A percentile compares a stretch with the other conserved stretches of the same genome.
Evolutionary conservation across 1,284 basidiomycete species (phyloP).

Genomic region (Marasmius fiardii): DNA sequence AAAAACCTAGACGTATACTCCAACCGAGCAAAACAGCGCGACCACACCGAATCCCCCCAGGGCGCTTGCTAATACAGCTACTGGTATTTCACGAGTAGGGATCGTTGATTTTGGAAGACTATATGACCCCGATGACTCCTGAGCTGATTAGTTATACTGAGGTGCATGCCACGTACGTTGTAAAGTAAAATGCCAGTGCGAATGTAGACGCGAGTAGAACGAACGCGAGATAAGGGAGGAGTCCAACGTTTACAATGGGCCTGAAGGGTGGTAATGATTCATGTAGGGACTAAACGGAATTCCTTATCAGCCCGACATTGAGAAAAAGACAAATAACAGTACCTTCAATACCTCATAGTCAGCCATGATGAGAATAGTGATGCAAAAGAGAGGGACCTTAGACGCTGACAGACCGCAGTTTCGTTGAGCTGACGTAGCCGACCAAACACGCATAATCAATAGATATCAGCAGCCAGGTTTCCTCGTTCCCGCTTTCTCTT

Average conservation of each 20-base stretch:
- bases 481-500: slow-evolving; percentile 7
- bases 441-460: slow-evolving; percentile 41
- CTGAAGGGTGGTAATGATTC: slow-evolving; percentile 53
- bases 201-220: slow-evolving; percentile 73
- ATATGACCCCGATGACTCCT: slow-evolving; percentile 17
- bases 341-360: slow-evolving; percentile 36
- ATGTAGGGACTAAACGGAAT: slow-evolving; percentile 42
- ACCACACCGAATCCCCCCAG: slow-evolving; percentile 85
- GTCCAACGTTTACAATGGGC: slow-evolving; percentile 60
- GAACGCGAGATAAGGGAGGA: slow-evolving; percentile 75
- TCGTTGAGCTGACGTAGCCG: slow-evolving; percentile 11
- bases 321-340: slow-evolving; percentile 7
- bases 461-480: slow-evolving; percentile 5
- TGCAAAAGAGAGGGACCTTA: no score
- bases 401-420: not conserved
- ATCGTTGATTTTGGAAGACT: slow-evolving; percentile 71
- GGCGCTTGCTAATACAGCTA: slow-evolving; percentile 70
- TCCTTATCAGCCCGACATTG: no score
- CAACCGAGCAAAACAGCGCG: slow-evolving; percentile 81
- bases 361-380: slow-evolving; percentile 25
- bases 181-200: slow-evolving; percentile 82
- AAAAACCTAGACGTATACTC: slow-evolving; percentile 80
- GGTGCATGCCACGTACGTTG: slow-evolving; percentile 59
- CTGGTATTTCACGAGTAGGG: slow-evolving; percentile 65
- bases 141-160: not conserved